These are phyloP conservation scores for Earliella scabrosa DNA, from an alignment of 1,284 basidiomycete genomes.

Conservation along the genomic window DNA sequence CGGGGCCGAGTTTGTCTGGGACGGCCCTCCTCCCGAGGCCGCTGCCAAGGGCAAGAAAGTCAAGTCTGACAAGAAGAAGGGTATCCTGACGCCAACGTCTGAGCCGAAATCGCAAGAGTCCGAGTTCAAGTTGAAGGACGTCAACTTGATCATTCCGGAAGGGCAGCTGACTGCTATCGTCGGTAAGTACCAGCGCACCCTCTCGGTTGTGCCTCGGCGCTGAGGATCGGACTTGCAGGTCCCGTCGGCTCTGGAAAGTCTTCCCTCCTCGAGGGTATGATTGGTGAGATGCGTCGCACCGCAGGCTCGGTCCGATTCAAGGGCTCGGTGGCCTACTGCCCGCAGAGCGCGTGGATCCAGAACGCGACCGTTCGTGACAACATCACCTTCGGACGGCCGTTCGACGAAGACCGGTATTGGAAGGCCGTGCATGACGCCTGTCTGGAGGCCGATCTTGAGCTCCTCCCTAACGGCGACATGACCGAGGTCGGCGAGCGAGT, in stretches of 20 bases:
- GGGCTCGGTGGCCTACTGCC: slow-evolving; percentile 79
- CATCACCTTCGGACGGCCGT: slow-evolving; percentile 83
- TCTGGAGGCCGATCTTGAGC: slow-evolving; percentile 79
- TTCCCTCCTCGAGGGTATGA: slow-evolving; percentile 70
- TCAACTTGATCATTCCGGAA: slow-evolving; percentile 68
- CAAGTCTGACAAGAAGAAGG: slow-evolving; percentile 29
- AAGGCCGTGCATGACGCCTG: slow-evolving; percentile 76
- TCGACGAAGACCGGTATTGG: slow-evolving; percentile 81
- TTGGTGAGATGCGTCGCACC: slow-evolving; percentile 73
- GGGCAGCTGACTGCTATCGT: slow-evolving; percentile 84
- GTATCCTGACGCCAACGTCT: slow-evolving; percentile 6
- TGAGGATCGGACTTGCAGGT: too few species aligned
- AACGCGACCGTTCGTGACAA: slow-evolving; percentile 82
- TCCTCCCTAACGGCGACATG: slow-evolving; percentile 82
- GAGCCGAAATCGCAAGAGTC: slow-evolving; percentile 36
- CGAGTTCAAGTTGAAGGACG: slow-evolving; percentile 60
- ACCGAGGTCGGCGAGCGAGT: slow-evolving; percentile 93
- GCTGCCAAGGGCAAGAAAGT: slow-evolving; percentile 43
- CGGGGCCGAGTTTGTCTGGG: slow-evolving; percentile 84
- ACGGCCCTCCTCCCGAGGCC: slow-evolving; percentile 66
- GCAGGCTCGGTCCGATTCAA: slow-evolving; percentile 51
- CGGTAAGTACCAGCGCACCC: slow-evolving; percentile 55
- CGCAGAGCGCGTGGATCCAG: slow-evolving; percentile 87
- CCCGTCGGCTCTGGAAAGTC: slow-evolving; percentile 67
- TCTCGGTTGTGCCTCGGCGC: too few species aligned